Percentiles rank a stretch among this genome's conserved stretches.
These are phyloP conservation scores for Boeremia lycopersici DNA, from an alignment of 2,329 filamentous ascomycete genomes.

Conservation along the genomic window DNA sequence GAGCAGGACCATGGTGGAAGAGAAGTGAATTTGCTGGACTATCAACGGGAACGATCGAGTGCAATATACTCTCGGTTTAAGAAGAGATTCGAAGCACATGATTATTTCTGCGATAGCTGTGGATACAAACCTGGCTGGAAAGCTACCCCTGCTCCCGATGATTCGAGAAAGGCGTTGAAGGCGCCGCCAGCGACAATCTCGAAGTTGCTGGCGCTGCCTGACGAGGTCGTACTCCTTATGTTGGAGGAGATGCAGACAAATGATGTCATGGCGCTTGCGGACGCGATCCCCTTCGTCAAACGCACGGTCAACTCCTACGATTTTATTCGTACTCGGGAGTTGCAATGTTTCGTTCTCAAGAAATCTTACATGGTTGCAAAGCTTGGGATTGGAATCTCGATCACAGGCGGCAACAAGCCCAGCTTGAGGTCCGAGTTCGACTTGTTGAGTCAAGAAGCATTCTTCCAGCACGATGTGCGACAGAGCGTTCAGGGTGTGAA, in stretches of 20 bases:
- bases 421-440: conserved; percentile 57
- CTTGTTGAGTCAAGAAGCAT: conserved; percentile 53
- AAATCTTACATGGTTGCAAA: conserved; percentile 46
- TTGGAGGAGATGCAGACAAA: conserved; percentile 32
- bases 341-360: conserved; percentile 57
- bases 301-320: conserved; percentile 43
- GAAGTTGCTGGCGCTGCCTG: conserved; percentile 44
- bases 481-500: conserved; percentile 51
- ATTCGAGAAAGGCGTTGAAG: not conserved
- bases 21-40: conserved; percentile 30
- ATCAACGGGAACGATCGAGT: not conserved
- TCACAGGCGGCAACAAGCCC: conserved; percentile 25
- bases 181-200: not conserved
- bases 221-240: conserved; percentile 50
- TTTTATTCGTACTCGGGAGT: conserved; percentile 51
- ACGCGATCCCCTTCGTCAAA: conserved; percentile 48
- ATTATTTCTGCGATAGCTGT: conserved; percentile 2
- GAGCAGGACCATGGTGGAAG: conserved; percentile 49
- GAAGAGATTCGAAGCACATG: not conserved
- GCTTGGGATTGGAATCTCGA: conserved; percentile 53
- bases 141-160: not conserved
- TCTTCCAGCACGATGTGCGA: conserved; percentile 43
- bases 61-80: not conserved
- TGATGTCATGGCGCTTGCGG: conserved; percentile 47
- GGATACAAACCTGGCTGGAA: not conserved